Evolutionary conservation across 352 stramenopile genomes (phyloP), one percentile per base, ranked within the genome.

Genomic region (Elongisporangium prolatum): DNA sequence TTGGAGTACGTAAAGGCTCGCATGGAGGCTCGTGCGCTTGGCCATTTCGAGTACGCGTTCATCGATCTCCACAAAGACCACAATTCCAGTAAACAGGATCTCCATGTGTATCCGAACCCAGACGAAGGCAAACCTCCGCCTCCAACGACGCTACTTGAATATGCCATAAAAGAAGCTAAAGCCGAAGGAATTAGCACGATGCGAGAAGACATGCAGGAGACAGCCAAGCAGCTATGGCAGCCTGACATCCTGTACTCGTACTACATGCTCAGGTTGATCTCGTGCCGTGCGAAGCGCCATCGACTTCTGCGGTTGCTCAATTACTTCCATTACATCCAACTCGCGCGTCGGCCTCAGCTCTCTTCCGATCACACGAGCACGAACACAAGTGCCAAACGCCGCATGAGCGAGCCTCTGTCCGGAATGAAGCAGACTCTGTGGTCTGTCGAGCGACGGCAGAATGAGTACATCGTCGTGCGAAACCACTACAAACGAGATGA

Each of bases 241-340:
- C 34, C 64, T 8, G 69, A 80, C 7, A 51, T 58, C 0, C 38
- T 84, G 20, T 72, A 74, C 40, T 55, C 59, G 20, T 61, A 82
- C 17, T 86, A 86, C 53, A 54, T 69, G 9, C 22, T 85, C 21
- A 67, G 74, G 10, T 63, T 80, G 7, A 55, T 80, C 13, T 64
- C 52, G 3, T 82, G 74, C 58, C 69, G 80, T 60, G 48, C 59
- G 2, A 71, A 74, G 49, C 63, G 75, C 18, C 60, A 72, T 38
- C 67, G 64, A 7, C 40, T 85, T 10, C 48, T 88, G 44, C 76
- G 80, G 17, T 50, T 71, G 28, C 60, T 88, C 24, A 86, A 82
- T 54, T 83, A 80, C 57, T 54, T 72, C 21, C 74, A 86, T 52
- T 81, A 72, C 61, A 37, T 85, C 18, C 56, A 60, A 7, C 56